Base-by-base conservation (phyloP, 495 filamentous ascomycete genomes). In the Tuber magnatum region DNA sequence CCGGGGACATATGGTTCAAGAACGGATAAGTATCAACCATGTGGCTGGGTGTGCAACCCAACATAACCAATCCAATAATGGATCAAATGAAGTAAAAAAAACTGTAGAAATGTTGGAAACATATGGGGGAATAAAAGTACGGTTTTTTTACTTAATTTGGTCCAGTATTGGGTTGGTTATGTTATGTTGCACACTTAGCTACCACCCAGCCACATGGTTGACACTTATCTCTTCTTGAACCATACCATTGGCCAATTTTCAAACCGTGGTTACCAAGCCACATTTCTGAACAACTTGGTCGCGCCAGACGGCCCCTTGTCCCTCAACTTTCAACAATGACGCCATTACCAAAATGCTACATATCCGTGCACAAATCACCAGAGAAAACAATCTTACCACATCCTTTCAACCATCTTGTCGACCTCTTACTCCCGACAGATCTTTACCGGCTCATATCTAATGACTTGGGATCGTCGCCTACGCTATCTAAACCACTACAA, bases 331-430 rank as follows among this genome's bases (percentile, higher is more conserved):
- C 56, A 32, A 65, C 61, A 38, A 80, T 80, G 77, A 56, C 74
- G 16, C 77, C 77, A 38, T 70, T 51, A 5, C 44, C 78, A 56
- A 73, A 71, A 75, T 80, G 80, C 71, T 91, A 94, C 80, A 86
- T 89, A 35, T 90, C 94, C 1, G 85, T 84, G 35, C 94, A 91
- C 81, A 90, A 89, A 76, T 88, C 90, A 77, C 92, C 92, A 8
- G 96, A 94, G 84, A 86, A 89, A 16, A 87, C 89, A 9, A 87
- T 97, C 75, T 76, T 87, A 18, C 84, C 85, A 20, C 91, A 94
- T 71, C 85, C 88, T n/a, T 93, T 93, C 80, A 85, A 90, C n/a
- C 91, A 96, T 78, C 91, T 89, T 77, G 93, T 90, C 10, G 92
- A 97, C 77, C 81, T 94, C 4, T 86, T 94, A 22, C 80, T 98